A percentile compares a stretch with the other conserved stretches of the same genome.
Conservation (phyloP, 176 grass and related monocot genomes). For the Zizania latifolia region DNA sequence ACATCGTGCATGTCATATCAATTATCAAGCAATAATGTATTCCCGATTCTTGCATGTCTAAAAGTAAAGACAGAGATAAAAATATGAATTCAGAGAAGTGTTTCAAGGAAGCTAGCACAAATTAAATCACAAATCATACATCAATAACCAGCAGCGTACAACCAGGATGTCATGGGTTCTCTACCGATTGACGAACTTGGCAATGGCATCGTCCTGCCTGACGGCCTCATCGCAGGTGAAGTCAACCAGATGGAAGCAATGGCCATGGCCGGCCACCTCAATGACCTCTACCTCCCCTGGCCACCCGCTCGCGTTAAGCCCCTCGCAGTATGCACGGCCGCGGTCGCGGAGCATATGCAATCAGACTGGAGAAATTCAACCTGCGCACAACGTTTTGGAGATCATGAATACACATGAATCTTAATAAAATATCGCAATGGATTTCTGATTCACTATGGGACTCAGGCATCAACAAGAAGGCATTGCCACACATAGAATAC, state of each 20-base stretch:
- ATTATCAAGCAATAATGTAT: too few relatives aligned
- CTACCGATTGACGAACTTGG: slow-evolving; percentile 41
- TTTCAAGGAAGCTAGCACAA: neutral
- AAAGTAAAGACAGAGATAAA: neutral
- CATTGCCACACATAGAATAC: neutral
- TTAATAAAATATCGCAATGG: too few relatives aligned
- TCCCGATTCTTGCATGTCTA: too few relatives aligned
- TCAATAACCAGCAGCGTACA: neutral
- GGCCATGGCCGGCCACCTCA: slow-evolving; percentile 39
- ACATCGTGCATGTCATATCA: too few relatives aligned
- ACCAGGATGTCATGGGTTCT: neutral
- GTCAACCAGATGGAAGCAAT: slow-evolving; percentile 42
- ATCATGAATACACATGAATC: neutral
- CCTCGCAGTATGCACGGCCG: slow-evolving; percentile 40
- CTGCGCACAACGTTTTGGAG: neutral
- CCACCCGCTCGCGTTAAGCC: slow-evolving; percentile 44
- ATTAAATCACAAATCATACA: neutral
- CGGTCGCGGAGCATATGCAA: slow-evolving; percentile 19
- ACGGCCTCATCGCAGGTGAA: slow-evolving; percentile 39
- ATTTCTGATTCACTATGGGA: neutral
- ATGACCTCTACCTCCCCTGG: slow-evolving; percentile 28
- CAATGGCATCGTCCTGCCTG: slow-evolving; percentile 41
- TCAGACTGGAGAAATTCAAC: neutral
- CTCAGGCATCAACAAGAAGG: neutral
- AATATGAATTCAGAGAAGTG: neutral